These are phyloP conservation scores for Stemphylium vesicarium DNA, from an alignment of 2,329 filamentous ascomycete genomes.

Conservation along the genomic window DNA sequence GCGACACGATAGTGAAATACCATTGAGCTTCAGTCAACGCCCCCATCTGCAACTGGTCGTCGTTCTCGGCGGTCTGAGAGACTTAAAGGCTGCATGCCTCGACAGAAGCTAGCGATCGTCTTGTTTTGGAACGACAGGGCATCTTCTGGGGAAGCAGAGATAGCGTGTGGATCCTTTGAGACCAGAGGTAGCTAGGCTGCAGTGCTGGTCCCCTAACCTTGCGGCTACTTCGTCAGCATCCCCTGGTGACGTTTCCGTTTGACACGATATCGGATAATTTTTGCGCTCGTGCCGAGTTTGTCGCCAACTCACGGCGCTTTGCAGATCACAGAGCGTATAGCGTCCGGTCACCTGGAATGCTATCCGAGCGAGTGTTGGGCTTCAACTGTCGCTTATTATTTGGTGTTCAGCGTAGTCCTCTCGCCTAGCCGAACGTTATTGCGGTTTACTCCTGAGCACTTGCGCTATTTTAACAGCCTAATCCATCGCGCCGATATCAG, in stretches of 20 bases:
- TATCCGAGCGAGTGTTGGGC: conserved; percentile 1
- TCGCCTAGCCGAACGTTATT: background rate
- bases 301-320: conserved; percentile 15
- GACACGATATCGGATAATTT: conserved; percentile 24
- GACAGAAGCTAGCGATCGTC: background rate
- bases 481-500: background rate
- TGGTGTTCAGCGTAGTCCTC: background rate
- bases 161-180: background rate
- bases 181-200: conserved; percentile 1
- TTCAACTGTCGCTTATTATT: background rate
- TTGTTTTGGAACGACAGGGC: conserved; percentile 1
- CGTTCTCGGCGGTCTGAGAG: background rate
- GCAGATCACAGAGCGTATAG: conserved; percentile 6
- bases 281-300: conserved; percentile 16
- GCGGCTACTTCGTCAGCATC: conserved; percentile 14
- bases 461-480: background rate
- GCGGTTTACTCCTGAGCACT: background rate
- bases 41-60: background rate
- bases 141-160: background rate
- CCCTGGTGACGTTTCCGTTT: conserved; percentile 20
- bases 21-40: background rate
- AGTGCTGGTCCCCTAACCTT: background rate
- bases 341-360: background rate
- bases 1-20: background rate
- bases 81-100: background rate